Conservation (phyloP, 2,329 filamentous ascomycete genomes). For the Pseudogymnoascus sp. region DNA sequence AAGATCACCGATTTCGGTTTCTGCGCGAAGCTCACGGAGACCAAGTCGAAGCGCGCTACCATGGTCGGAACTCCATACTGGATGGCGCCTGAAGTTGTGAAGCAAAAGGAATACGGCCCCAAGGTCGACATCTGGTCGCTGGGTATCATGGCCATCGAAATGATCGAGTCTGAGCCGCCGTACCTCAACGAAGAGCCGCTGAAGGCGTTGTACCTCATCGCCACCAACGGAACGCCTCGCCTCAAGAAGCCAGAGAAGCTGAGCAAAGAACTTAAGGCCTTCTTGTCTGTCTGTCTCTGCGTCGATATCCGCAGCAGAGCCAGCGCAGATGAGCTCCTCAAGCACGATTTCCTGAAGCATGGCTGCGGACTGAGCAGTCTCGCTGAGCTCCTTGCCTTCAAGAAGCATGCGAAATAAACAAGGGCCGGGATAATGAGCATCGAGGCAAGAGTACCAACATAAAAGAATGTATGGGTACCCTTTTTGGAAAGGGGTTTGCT, state of each 20-base stretch:
- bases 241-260: slow-evolving; percentile 98
- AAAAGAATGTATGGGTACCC: neutral
- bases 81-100: slow-evolving; percentile 99
- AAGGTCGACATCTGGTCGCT: slow-evolving; percentile 99
- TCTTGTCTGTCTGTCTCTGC: slow-evolving; percentile 90
- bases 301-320: slow-evolving; percentile 94
- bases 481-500: neutral
- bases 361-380: slow-evolving; percentile 78
- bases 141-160: slow-evolving; percentile 99
- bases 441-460: neutral
- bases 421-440: neutral
- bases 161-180: slow-evolving; percentile 97
- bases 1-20: slow-evolving; percentile 99
- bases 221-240: slow-evolving; percentile 91
- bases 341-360: slow-evolving; percentile 89
- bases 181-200: slow-evolving; percentile 97
- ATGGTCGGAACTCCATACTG: slow-evolving; percentile 99
- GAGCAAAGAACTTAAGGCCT: slow-evolving; percentile 94
- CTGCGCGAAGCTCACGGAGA: slow-evolving; percentile 95
- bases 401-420: slow-evolving; percentile 57
- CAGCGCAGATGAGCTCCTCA: slow-evolving; percentile 78
- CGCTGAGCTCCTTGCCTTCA: slow-evolving; percentile 80
- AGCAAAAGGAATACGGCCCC: slow-evolving; percentile 96
- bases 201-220: slow-evolving; percentile 94
- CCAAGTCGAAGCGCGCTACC: slow-evolving; percentile 92